Evolutionary conservation across 2,329 filamentous ascomycete species (phyloP).

Genomic region (Fusarium concolor): DNA sequence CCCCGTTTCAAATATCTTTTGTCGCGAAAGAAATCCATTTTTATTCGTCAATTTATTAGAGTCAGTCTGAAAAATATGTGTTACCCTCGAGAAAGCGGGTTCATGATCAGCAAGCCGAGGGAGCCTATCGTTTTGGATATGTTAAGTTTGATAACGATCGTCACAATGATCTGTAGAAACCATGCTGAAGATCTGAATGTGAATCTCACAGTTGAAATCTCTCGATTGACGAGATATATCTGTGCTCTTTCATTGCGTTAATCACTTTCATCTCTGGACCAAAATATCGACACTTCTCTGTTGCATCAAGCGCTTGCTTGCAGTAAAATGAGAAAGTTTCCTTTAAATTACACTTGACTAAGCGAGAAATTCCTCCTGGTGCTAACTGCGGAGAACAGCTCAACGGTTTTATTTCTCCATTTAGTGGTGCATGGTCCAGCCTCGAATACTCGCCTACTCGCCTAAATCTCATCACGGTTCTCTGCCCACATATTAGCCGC

Average conservation of each 20-base stretch:
- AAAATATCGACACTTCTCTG: no score
- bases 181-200: background rate
- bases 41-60: no score
- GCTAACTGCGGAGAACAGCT: no score
- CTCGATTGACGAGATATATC: background rate
- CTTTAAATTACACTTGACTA: background rate
- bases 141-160: no score
- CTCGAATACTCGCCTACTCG: background rate
- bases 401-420: background rate
- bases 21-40: background rate
- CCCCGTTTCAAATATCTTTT: background rate
- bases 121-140: background rate
- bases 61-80: background rate
- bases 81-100: background rate
- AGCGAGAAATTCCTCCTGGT: background rate
- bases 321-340: no score
- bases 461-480: background rate
- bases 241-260: rapidly evolving
- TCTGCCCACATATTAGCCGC: background rate
- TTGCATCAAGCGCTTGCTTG: no score
- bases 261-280: no score
- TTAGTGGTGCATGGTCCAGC: background rate
- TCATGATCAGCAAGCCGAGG: background rate
- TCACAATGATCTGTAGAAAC: background rate
- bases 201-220: background rate